Evolutionary conservation across 306 rosid species (phyloP), one percentile per base, ranked within the genome.

Genomic region (Castanea sativa): DNA sequence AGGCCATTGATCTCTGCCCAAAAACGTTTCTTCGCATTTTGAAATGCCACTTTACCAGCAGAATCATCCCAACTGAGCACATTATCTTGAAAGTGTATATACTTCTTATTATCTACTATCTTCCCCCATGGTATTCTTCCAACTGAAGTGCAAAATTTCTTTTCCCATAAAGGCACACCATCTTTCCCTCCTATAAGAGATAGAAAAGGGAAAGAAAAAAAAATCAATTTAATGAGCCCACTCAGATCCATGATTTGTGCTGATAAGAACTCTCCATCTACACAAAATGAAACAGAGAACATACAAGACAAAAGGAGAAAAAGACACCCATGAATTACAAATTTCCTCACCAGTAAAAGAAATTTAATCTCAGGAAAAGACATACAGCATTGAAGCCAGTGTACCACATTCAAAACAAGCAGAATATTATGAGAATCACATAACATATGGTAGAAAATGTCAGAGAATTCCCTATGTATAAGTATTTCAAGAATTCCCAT

Each of bases 161-260:
- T 94, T 85, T 94, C 97, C 99, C 97, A 94, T 16, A 83, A 21
- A 74, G 99, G 97, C 82, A 94, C 73, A 45, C 90, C 96, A 35
- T 94, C 97, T 73, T 80, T 80, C 80, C 76, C 43, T 58, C 83
- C 94, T 89, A 79, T 15, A 73, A 15, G 78, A 45, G 4, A n/a
- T 68, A 69, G 55, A 57, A 9, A 16, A 56, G 56, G 10, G 57
- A 23, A 23, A 23, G 49, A 71, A 10, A 76, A 79, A 20, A 65
- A 56, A 55, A 23, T 23, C 18, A 49, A 49, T 68, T 11, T 45
- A 41, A 53, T 29, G 20, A 64, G 43, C 10, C 70, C 43, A 64
- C 43, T 64, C 45, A 18, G 13, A 60, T 49, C 35, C 69, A 61
- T 30, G 33, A 64, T 64, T 64, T 41, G 10, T 64, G 5, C 45